phyloP scores from a whole-genome alignment of 371 early-diverging fungal genomes.

The Syncephalastrum racemosum region DNA sequence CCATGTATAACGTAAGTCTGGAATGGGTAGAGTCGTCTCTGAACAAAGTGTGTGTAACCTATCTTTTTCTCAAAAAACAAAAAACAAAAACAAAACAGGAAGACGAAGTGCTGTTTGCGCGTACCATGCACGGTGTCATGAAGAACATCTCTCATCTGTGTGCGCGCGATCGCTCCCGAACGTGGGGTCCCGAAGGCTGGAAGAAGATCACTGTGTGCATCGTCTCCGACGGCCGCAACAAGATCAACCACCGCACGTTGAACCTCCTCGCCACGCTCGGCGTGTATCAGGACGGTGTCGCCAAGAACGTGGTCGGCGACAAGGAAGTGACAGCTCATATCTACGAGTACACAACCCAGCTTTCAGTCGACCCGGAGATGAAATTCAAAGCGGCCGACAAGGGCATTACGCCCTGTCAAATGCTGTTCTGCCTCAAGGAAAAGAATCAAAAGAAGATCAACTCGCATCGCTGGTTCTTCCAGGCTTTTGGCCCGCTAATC shows the following conservation, averaged over 20 bases:
- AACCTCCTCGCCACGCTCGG: conserved; percentile 86
- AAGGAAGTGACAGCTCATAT: conserved; percentile 80
- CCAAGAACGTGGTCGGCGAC: conserved; percentile 68
- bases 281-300: conserved; percentile 90
- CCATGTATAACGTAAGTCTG: conserved; percentile 86
- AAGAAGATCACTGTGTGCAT: conserved; percentile 90
- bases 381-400: conserved; percentile 61
- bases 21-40: background rate
- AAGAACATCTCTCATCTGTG: conserved; percentile 91
- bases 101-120: conserved; percentile 87
- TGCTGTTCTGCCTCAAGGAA: conserved; percentile 80
- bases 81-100: conserved; percentile 49
- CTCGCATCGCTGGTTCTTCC: conserved; percentile 90
- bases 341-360: conserved; percentile 88
- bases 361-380: conserved; percentile 65
- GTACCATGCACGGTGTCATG: conserved; percentile 87
- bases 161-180: conserved; percentile 71
- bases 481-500: conserved; percentile 77
- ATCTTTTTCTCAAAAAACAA: background rate
- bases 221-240: conserved; percentile 79
- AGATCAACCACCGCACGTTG: conserved; percentile 77
- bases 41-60: background rate
- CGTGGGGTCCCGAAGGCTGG: conserved; percentile 92
- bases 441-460: conserved; percentile 77
- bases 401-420: conserved; percentile 76